Evolutionary conservation across 352 stramenopile genomes (phyloP), one percentile per base, ranked within the genome.

Genomic region (Globisporangium cederbergense): DNA sequence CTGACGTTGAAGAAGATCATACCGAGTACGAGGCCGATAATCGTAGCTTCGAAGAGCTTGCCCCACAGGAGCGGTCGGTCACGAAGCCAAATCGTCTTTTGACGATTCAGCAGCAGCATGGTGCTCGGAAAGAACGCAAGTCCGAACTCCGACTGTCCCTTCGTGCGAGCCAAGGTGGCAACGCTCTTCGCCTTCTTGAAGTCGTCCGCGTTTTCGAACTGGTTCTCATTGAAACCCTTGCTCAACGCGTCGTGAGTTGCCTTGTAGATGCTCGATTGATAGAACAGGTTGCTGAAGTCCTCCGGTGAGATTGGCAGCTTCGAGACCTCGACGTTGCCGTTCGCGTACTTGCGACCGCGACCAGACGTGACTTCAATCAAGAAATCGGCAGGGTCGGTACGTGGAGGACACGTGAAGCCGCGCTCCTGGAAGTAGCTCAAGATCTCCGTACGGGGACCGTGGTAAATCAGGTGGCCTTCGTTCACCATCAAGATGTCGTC

Each of bases 401-500:
- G 77, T 7, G 74, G 67, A 4, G 86, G 86, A 20, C 86, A 93
- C 9, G 60, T 74, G 65, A 92, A 95, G 0, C 90, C 91, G 13
- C 87, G 72, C 25, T 73, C 68, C 20, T 88, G 56, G 67, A 98
- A 98, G 71, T 98, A 98, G 30, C 70, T 70, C 42, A 89, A 25
- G 40, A 89, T 88, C 53, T 89, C 76, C 2, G 68, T 81, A 11
- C 82, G 60, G 1, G 85, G 89, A 9, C 96, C 97, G 51, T 97
- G 91, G 71, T 98, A 99, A 20, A 98, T 84, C 55, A 99, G 68
- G 55, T 90, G 76, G 6, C 97, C 96, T 62, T 97, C 84, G 66
- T 96, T 91, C 30, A 99, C 64, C 66, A 99, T 81, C 32, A 98
- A 77, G 13, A 99, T 82, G 62, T 99, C 84, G 71, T 99, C 97